These are phyloP conservation scores for Artemisia argyi DNA, from an alignment of 129 eudicot species.

Conservation along the genomic window DNA sequence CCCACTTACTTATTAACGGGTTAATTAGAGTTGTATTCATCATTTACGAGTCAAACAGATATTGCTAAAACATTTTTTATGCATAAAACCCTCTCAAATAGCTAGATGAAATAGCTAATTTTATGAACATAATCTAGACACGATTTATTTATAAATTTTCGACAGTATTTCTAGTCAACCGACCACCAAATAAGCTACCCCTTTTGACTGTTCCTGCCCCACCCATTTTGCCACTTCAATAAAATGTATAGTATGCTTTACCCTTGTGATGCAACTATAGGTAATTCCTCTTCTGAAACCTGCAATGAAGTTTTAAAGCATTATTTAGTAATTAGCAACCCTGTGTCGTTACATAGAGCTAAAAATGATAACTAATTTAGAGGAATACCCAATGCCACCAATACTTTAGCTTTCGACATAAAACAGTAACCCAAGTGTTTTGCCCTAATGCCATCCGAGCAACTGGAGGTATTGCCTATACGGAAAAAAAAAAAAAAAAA, in stretches of 20 bases:
- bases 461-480: constrained; percentile 91
- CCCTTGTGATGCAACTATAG: constrained; percentile 96
- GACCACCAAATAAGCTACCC: neutral
- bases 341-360: neutral
- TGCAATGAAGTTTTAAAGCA: constrained; percentile 33
- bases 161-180: neutral
- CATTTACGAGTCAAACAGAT: neutral
- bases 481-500: neutral
- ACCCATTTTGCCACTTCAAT: neutral
- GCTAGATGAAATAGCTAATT: neutral
- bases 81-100: neutral
- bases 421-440: constrained; percentile 88
- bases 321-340: constrained; percentile 4
- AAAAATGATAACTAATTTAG: neutral
- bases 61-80: neutral
- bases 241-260: constrained; percentile 26
- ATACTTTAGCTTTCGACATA: constrained; percentile 91
- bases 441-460: constrained; percentile 90
- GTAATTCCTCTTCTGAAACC: constrained; percentile 98
- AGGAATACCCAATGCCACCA: constrained; percentile 99
- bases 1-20: neutral
- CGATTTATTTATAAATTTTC: neutral
- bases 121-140: neutral
- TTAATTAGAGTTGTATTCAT: neutral
- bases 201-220: neutral